Evolutionary conservation across 2,329 filamentous ascomycete species (phyloP), one percentile per base, ranked within the genome.

Genomic region (Epichloe glyceriae): DNA sequence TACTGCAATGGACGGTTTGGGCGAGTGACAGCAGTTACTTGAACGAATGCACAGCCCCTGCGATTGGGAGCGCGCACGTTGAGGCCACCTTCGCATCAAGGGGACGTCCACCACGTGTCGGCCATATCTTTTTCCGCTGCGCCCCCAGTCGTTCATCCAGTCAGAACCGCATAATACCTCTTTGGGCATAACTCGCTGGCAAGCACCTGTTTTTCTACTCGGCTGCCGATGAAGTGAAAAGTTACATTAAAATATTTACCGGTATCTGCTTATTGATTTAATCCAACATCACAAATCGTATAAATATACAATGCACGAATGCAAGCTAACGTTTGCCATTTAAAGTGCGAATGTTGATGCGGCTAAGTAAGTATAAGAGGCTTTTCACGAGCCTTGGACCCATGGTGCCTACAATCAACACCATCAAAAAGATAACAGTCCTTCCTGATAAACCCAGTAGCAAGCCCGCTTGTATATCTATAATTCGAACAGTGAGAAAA

Each of bases 81-180:
- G 63, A 71, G 68, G 68, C 68, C 68, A 71, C 68, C 65, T 69
- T 69, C 68, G 57, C 67, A 60, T 66, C 62, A 67, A 67, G 62
- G 55, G 42, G 43, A 54, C 54, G 53, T 56, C 51, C 47, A 14
- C 7, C 46, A 33, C 20, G 50, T 34, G 38, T 49, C 64, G 64
- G 63, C 51, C 39, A 50, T 67, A 66, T 53, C 49, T 64, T 68
- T 59, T 54, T 68, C 66, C 66, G 66, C 34, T 35, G n/a, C 15
- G 35, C n/a, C 15, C 15, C 17, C 7, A 47, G 14, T n/a, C 37
- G 7, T n/a, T 17, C 15, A 39, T 30, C 26, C 26, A 30, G 26
- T 30, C 26, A 30, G 26, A 30, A 30, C 26, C 26, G 26, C 26
- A 30, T 26, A 11, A 30, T 30, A 3, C 26, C 49, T n/a, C 30